Evolutionary conservation across 2,329 filamentous ascomycete genomes (phyloP).

Genomic region (Rutstroemia sp.): DNA sequence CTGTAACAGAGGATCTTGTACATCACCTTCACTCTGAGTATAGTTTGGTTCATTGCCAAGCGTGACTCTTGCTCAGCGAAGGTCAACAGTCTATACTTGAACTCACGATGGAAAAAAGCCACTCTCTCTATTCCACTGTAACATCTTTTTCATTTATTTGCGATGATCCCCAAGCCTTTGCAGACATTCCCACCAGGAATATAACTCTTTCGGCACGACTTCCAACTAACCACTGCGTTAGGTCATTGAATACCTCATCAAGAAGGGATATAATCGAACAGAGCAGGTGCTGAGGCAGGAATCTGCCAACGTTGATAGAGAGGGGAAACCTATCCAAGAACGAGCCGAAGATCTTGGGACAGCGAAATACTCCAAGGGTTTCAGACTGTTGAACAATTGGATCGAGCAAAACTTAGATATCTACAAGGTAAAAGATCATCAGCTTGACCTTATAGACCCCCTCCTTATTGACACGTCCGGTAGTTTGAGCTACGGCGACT

Average conservation of each 20-base stretch:
- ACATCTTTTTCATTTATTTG: too few species aligned
- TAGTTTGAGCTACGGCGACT: slow-evolving; percentile 82
- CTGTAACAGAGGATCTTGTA: too few species aligned
- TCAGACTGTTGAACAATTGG: slow-evolving; percentile 68
- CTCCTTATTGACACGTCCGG: not conserved
- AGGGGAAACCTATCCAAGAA: slow-evolving; percentile 65
- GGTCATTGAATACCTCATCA: slow-evolving; percentile 92
- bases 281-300: slow-evolving; percentile 90
- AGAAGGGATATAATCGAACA: slow-evolving; percentile 88
- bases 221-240: slow-evolving; percentile 26
- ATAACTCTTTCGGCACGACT: not conserved
- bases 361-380: slow-evolving; percentile 71
- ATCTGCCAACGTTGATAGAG: slow-evolving; percentile 73
- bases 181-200: too few species aligned
- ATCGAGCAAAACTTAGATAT: slow-evolving; percentile 88
- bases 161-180: too few species aligned
- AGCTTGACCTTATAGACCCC: not conserved
- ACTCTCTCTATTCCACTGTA: too few species aligned
- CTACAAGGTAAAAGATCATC: slow-evolving; percentile 61
- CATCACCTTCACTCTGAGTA: not conserved
- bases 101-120: too few species aligned
- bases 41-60: not conserved
- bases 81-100: not conserved
- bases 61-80: not conserved
- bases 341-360: slow-evolving; percentile 63